Base-by-base conservation (phyloP, 306 rosid genomes). In the Fragaria iinumae region DNA sequence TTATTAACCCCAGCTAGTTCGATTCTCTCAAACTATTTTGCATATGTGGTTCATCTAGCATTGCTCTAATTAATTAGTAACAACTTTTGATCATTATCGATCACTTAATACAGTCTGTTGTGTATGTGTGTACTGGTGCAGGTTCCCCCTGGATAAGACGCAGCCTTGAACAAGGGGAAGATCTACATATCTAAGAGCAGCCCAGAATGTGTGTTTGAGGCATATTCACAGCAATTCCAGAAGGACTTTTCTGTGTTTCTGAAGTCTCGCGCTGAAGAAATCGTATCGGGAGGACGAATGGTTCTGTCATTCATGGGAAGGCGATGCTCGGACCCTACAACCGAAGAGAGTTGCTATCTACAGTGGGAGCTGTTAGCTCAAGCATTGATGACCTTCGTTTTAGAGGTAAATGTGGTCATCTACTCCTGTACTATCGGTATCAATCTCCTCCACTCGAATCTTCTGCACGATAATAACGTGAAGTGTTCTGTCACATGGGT, bases 361-460 rank as follows among this genome's bases (percentile, higher is more conserved):
- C 97, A 91, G 0, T 91, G 91, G 93, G 98, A 93, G 59, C 89
- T 91, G 39, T 49, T 91, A 9, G 91, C 93, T 0, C 80, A 13
- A 0, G 91, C 97, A 4, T 84, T 93, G 43, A 81, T 79, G 86
- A 55, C 7, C 74, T 64, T 91, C 84, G 92, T 72, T 77, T 76
- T 80, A 1, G 83, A 89, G 87, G 97, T 89, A 32, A n/a, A 84
- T 34, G 23, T 20, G 9, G 6, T 32, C 34, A 32, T 32, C 34
- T 32, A 32, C 34, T 48, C 4, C 6, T 18, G 1, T 50, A 17
- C 8, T 50, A 17, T 13, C 2, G 20, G 14, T 18, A 50, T 50
- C 21, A 50, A 50, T 50, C n/a, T 50, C 55, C n/a, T 50, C n/a
- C 55, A 4, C 55, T 50, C 55, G 52, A 48, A 48, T 14, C 52